Conservation (phyloP, 495 filamentous ascomycete species). For the Lophium mytilinum region DNA sequence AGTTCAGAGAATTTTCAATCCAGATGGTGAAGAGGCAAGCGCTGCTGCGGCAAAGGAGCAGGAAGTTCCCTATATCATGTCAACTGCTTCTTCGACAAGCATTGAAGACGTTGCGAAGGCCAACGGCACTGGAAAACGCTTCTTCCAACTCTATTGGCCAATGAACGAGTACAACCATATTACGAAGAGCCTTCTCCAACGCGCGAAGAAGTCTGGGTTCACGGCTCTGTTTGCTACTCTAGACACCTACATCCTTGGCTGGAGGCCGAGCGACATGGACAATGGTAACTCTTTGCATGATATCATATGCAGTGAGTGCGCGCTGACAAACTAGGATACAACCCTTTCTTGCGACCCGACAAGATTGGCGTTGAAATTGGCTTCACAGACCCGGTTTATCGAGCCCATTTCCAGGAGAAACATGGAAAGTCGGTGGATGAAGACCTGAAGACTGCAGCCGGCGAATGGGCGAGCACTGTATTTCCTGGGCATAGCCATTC, state of each 20-base stretch:
- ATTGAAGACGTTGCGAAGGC: slow-evolving; percentile 55
- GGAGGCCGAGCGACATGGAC: slow-evolving; percentile 54
- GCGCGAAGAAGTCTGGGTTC: slow-evolving; percentile 29
- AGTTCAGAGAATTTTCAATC: slow-evolving; percentile 59
- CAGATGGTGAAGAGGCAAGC: slow-evolving; percentile 48
- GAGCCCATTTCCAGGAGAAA: slow-evolving; percentile 22
- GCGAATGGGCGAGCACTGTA: slow-evolving; percentile 57
- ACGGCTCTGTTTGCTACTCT: slow-evolving; percentile 53
- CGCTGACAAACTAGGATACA: too few relatives aligned
- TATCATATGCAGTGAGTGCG: slow-evolving; percentile 37
- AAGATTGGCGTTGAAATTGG: slow-evolving; percentile 47
- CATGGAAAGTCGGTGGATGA: slow-evolving; percentile 47
- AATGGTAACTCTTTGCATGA: slow-evolving; percentile 57
- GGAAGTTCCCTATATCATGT: slow-evolving; percentile 14
- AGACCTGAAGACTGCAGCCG: slow-evolving; percentile 41
- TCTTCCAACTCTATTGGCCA: slow-evolving; percentile 59
- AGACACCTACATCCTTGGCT: slow-evolving; percentile 59
- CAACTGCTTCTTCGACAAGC: slow-evolving; percentile 51
- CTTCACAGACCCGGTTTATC: slow-evolving; percentile 51
- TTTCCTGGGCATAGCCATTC: slow-evolving; percentile 55
- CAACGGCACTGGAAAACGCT: slow-evolving; percentile 51
- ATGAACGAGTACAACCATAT: slow-evolving; percentile 53
- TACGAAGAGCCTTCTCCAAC: slow-evolving; percentile 28
- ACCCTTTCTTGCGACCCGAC: too few relatives aligned
- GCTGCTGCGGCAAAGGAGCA: slow-evolving; percentile 29